Evolutionary conservation across 169 alveolate genomes (phyloP).

Genomic region (Toxoplasma gondii): DNA sequence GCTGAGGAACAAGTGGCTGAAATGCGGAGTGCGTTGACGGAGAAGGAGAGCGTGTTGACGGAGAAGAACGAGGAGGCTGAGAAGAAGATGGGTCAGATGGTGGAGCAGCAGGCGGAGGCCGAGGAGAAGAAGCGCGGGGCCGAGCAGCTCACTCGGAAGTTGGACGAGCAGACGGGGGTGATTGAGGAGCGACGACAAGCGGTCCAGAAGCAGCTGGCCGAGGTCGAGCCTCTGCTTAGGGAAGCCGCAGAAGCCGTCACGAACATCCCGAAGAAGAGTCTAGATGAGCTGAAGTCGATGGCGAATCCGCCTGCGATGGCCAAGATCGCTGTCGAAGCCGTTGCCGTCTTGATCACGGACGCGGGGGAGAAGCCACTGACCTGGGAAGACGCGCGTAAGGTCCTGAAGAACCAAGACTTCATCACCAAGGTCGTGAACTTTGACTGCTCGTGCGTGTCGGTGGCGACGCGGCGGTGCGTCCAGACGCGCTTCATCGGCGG

Average conservation of each 20-base stretch:
- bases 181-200: constrained; percentile 87
- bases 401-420: constrained; percentile 90
- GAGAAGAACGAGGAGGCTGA: constrained; percentile 95
- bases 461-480: constrained; percentile 77
- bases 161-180: constrained; percentile 89
- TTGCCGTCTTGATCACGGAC: constrained; percentile 84
- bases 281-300: constrained; percentile 89
- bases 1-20: constrained; percentile 94
- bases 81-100: constrained; percentile 92
- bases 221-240: constrained; percentile 95
- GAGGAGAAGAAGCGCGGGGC: constrained; percentile 92
- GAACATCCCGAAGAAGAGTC: constrained; percentile 89
- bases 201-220: constrained; percentile 91
- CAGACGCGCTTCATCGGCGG: constrained; percentile 80
- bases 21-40: constrained; percentile 88
- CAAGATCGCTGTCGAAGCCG: constrained; percentile 95
- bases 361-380: constrained; percentile 85
- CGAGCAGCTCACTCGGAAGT: constrained; percentile 85
- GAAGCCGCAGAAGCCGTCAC: constrained; percentile 95
- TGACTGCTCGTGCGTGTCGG: constrained; percentile 58
- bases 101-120: constrained; percentile 94
- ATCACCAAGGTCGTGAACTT: constrained; percentile 82
- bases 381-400: constrained; percentile 94
- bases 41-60: constrained; percentile 89
- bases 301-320: constrained; percentile 96